Evolutionary conservation across 495 filamentous ascomycete species (phyloP).

Genomic region (Hyphodiscus hymeniophilus): DNA sequence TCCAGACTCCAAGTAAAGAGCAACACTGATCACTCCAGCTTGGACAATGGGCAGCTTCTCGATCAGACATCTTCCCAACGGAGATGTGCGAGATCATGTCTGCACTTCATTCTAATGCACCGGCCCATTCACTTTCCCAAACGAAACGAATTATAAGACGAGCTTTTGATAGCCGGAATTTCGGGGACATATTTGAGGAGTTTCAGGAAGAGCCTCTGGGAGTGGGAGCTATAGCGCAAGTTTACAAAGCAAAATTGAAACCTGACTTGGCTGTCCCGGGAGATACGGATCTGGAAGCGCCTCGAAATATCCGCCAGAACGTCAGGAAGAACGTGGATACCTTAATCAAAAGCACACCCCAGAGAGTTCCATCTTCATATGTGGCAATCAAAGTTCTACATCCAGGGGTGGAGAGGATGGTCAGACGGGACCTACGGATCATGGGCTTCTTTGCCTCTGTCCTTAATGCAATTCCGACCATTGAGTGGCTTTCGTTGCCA

Average conservation of each 20-base stretch:
- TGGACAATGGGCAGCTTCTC: constrained; percentile 97
- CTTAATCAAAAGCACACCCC: constrained; percentile 76
- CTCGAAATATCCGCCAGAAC: constrained; percentile 51
- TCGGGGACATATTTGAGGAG: constrained; percentile 94
- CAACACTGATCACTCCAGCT: constrained; percentile 47
- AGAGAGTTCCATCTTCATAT: constrained; percentile 80
- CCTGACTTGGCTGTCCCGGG: constrained; percentile 59
- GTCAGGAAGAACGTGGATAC: constrained; percentile 76
- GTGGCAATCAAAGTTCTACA: constrained; percentile 97
- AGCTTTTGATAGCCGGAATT: constrained; percentile 71
- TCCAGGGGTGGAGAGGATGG: constrained; percentile 79
- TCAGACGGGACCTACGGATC: constrained; percentile 82
- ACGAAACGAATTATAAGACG: constrained; percentile 72
- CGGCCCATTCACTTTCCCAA: constrained; percentile 74
- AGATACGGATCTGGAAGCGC: constrained; percentile 45
- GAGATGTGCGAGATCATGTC: constrained; percentile 93
- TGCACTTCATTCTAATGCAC: constrained; percentile 86
- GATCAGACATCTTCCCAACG: constrained; percentile 94
- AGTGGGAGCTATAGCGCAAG: constrained; percentile 95
- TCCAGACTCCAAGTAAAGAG: background rate
- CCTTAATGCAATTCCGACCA: constrained; percentile 83
- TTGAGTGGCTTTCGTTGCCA: constrained; percentile 95
- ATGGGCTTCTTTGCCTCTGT: constrained; percentile 87
- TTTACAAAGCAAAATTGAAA: constrained; percentile 92
- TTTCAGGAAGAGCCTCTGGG: constrained; percentile 88